Evolutionary conservation across 495 filamentous ascomycete species (phyloP).

Genomic region (Penicillium ucsense): DNA sequence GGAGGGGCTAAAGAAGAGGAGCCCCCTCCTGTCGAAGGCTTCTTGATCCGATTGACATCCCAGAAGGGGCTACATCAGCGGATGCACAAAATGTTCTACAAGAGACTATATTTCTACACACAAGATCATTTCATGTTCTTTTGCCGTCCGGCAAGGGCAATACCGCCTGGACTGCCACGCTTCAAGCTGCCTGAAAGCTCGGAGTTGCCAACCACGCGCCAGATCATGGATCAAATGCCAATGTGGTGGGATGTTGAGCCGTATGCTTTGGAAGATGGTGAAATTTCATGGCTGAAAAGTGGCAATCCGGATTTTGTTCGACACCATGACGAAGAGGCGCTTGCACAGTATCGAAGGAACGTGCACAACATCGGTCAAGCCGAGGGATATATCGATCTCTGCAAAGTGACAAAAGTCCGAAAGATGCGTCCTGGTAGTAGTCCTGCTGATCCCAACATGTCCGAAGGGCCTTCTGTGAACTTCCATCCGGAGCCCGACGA

Average conservation of each 20-base stretch:
- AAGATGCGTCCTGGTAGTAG: slow-evolving; percentile 40
- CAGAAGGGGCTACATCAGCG: slow-evolving; percentile 52
- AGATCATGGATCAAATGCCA: slow-evolving; percentile 50
- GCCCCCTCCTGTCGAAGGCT: slow-evolving; percentile 61
- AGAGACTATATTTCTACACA: slow-evolving; percentile 60
- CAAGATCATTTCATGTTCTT: slow-evolving; percentile 63
- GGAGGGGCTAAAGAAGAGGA: slow-evolving; percentile 39
- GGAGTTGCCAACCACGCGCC: slow-evolving; percentile 43
- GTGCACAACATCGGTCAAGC: slow-evolving; percentile 47
- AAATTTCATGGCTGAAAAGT: slow-evolving; percentile 50
- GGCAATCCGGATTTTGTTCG: slow-evolving; percentile 33
- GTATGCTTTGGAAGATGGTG: slow-evolving; percentile 43
- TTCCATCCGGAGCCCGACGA: slow-evolving; percentile 38
- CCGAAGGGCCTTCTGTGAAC: slow-evolving; percentile 40
- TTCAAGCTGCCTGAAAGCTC: slow-evolving; percentile 27
- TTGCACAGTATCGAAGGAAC: slow-evolving; percentile 51
- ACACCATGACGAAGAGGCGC: slow-evolving; percentile 50
- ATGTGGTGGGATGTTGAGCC: slow-evolving; percentile 57
- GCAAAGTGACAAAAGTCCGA: slow-evolving; percentile 47
- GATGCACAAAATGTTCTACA: slow-evolving; percentile 58
- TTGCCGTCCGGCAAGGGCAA: slow-evolving; percentile 52
- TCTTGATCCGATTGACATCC: slow-evolving; percentile 59
- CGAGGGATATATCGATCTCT: slow-evolving; percentile 61
- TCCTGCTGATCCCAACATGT: slow-evolving; percentile 40
- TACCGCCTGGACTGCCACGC: slow-evolving; percentile 57